Percentiles rank a stretch among this genome's conserved stretches.
phyloP scores from a whole-genome alignment of 2,329 filamentous ascomycete genomes.

The Colletotrichum musicola region DNA sequence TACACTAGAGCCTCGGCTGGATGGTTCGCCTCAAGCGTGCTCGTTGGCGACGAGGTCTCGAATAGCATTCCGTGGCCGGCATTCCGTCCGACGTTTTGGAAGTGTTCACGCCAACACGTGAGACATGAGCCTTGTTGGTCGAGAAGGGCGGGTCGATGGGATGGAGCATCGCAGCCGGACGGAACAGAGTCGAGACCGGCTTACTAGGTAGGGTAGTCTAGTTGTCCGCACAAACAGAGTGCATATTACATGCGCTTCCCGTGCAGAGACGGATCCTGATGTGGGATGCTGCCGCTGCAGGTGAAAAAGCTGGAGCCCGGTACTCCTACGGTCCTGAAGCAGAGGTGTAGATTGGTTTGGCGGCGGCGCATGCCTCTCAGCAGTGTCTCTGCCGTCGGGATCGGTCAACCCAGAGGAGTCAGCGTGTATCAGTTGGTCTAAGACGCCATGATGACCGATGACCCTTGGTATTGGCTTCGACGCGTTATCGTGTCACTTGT shows the following conservation, averaged over 20 bases:
- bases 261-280: conserved; percentile 1
- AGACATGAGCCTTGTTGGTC: neutral
- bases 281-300: conserved; percentile 7
- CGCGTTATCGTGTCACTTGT: conserved; percentile 30
- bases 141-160: neutral
- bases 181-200: conserved; percentile 5
- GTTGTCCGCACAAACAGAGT: no score
- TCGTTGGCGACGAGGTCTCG: conserved; percentile 20
- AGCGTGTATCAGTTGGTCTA: conserved; percentile 19
- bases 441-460: neutral
- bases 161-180: conserved; percentile 1
- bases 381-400: neutral
- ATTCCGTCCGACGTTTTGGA: neutral
- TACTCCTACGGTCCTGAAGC: no score
- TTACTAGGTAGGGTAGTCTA: neutral
- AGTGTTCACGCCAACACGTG: neutral
- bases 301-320: neutral
- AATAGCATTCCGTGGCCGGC: neutral
- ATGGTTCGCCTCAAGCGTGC: conserved; percentile 3
- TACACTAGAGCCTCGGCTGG: neutral
- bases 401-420: conserved; percentile 4
- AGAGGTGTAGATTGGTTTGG: no score
- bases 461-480: conserved; percentile 16
- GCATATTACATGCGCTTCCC: neutral
- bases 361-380: neutral